Evolutionary conservation across 768 basidiomycete genomes (phyloP).

Genomic region (Boletus eberwhitei): DNA sequence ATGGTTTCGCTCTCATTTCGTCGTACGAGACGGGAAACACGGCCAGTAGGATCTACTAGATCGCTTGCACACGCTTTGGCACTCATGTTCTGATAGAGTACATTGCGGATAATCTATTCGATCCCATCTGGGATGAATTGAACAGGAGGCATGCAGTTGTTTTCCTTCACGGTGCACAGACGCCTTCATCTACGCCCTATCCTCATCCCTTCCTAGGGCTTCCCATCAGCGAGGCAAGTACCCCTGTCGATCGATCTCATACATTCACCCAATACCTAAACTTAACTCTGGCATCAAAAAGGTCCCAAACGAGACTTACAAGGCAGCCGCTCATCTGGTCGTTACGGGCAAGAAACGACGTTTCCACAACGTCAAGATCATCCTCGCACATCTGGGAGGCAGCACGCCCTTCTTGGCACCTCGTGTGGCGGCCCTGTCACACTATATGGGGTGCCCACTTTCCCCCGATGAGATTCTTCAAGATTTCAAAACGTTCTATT

Average conservation of each 20-base stretch:
- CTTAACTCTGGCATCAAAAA: slow-evolving; percentile 25
- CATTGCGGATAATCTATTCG: slow-evolving; percentile 60
- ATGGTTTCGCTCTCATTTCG: slow-evolving; percentile 64
- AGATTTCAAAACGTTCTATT: slow-evolving; percentile 72
- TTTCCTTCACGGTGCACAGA: slow-evolving; percentile 71
- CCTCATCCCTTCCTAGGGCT: slow-evolving; percentile 64
- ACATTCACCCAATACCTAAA: not conserved
- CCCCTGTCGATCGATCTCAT: slow-evolving; percentile 3
- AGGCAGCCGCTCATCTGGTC: slow-evolving; percentile 75
- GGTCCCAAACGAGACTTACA: slow-evolving; percentile 82
- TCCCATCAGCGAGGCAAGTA: slow-evolving; percentile 61
- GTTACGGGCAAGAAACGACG: slow-evolving; percentile 67
- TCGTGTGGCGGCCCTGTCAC: slow-evolving; percentile 64
- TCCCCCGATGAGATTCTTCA: slow-evolving; percentile 60
- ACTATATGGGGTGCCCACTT: slow-evolving; percentile 68
- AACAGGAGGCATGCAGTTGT: slow-evolving; percentile 56
- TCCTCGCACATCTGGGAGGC: slow-evolving; percentile 76
- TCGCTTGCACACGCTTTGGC: not conserved
- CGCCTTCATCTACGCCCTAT: slow-evolving; percentile 58
- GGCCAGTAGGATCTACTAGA: slow-evolving; percentile 43
- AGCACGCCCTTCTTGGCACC: slow-evolving; percentile 61
- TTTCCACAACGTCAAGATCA: slow-evolving; percentile 56
- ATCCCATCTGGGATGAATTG: slow-evolving; percentile 70
- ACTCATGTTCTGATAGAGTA: slow-evolving; percentile 44
- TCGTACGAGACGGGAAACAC: slow-evolving; percentile 56